Evolutionary conservation across 805 yeast species (phyloP), one percentile per base, ranked within the genome.

Genomic region (Candida tammaniensis): DNA sequence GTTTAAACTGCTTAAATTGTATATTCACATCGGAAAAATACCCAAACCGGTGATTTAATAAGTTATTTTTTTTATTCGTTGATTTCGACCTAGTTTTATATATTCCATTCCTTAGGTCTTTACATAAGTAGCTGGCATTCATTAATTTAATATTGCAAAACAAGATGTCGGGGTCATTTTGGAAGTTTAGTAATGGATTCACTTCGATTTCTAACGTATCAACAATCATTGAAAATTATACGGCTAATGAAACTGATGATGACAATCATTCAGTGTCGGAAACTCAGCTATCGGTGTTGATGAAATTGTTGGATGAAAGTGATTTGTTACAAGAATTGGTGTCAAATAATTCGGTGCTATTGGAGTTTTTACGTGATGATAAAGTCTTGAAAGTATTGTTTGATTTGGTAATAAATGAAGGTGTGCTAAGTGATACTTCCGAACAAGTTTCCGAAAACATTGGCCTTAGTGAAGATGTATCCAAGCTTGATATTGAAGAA

Each of bases 181-280:
- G 73, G 73, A 67, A 67, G 48, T 65, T 67, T 47, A 63, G 68
- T 40, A 67, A 64, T 48, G 72, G 73, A 32, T 66, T 65, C 47
- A 60, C 70, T 17, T 63, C 71, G 30, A 47, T 65, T 24, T 63
- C 70, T 19, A 67, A 65, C 33, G 59, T 68, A 30, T 54, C 64
- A 27, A 56, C 66, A 11, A 48, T 68, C 17, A 54, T 68, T 35
- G 73, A 68, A 35, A 54, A 56, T 33, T 52, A 61, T 38, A 43
- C 52, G 14, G 39, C 47, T 32, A 50, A 43, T 36, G 39, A 39
- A 16, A 57, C 48, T 16, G 39, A 30, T 22, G 45, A 42, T 8
- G 47, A 46, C 16, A 46, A 43, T 25, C 20, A 29, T 10, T 20
- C 22, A 14, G 12, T 19, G 16, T 21, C 20, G 21, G n/a, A n/a